phyloP scores from a whole-genome alignment of 1,284 basidiomycete genomes.

The Melampsora medusae region DNA sequence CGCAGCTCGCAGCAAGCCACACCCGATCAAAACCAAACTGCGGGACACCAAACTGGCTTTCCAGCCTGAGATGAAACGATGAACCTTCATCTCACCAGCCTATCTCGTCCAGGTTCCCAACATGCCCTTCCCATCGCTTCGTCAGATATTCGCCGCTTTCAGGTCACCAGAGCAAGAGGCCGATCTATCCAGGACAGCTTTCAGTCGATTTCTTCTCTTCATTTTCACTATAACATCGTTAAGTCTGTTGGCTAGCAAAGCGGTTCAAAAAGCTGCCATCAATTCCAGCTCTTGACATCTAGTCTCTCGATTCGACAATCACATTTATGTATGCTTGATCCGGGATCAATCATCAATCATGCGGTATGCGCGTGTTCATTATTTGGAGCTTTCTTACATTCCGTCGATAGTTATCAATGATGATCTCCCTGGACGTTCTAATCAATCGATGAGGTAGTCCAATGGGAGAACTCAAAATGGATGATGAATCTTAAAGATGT shows the following conservation, averaged over 20 bases:
- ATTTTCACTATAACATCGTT: constrained; percentile 28
- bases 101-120: neutral
- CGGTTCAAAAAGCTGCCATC: constrained; percentile 26
- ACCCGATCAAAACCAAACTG: neutral
- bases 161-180: constrained; percentile 42
- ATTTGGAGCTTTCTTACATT: neutral
- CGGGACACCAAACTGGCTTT: no score
- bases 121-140: constrained; percentile 32
- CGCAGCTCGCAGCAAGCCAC: no score
- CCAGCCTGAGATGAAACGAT: neutral
- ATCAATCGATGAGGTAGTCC: neutral
- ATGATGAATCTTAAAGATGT: constrained; percentile 26
- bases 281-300: neutral
- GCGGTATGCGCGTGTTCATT: no score
- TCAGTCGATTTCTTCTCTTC: constrained; percentile 34
- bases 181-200: constrained; percentile 36
- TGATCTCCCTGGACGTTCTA: constrained; percentile 31
- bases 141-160: constrained; percentile 41
- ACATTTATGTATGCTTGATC: neutral
- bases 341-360: neutral
- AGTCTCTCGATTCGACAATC: no score
- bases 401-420: constrained; percentile 8
- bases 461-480: constrained; percentile 28
- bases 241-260: constrained; percentile 34
- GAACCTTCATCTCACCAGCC: neutral